A percentile compares a stretch with the other conserved stretches of the same genome.
Conservation (phyloP, 2,329 filamentous ascomycete genomes). For the Rutstroemia sp. region DNA sequence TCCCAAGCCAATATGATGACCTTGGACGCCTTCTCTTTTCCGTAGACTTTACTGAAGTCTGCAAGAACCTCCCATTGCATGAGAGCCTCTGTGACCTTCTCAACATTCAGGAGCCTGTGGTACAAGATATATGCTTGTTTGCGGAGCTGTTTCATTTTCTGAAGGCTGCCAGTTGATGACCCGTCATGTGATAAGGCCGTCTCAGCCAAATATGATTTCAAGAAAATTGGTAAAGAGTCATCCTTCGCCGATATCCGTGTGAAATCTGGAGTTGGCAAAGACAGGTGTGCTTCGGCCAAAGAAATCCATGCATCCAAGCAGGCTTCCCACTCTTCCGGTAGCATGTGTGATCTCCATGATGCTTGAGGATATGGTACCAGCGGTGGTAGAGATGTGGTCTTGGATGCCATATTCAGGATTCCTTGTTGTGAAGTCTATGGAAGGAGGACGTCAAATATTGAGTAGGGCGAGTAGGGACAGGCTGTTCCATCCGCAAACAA, state of each 20-base stretch:
- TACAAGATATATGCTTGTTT: slow-evolving; percentile 59
- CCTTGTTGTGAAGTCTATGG: neutral
- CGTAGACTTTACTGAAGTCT: slow-evolving; percentile 60
- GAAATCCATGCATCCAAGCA: slow-evolving; percentile 71
- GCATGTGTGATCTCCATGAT: slow-evolving; percentile 58
- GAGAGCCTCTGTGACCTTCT: slow-evolving; percentile 39
- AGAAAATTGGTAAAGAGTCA: slow-evolving; percentile 53
- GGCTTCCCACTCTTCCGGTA: slow-evolving; percentile 65
- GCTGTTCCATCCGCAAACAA: neutral
- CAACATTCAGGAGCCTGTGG: slow-evolving; percentile 44
- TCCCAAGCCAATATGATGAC: slow-evolving; percentile 45
- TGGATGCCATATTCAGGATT: slow-evolving; percentile 6
- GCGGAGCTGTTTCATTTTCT: slow-evolving; percentile 44
- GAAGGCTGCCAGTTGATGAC: neutral
- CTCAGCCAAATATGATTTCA: slow-evolving; percentile 60
- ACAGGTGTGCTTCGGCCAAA: slow-evolving; percentile 58
- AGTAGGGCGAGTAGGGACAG: neutral
- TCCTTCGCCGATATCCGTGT: slow-evolving; percentile 42
- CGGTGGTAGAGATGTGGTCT: slow-evolving; percentile 47
- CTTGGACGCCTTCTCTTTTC: slow-evolving; percentile 51
- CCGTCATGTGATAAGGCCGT: slow-evolving; percentile 32
- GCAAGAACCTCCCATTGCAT: slow-evolving; percentile 61
- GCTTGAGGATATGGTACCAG: slow-evolving; percentile 72
- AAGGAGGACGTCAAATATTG: neutral
- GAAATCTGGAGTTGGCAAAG: slow-evolving; percentile 51